Percentiles rank a stretch among this genome's conserved stretches.
Evolutionary conservation across 2,329 filamentous ascomycete genomes (phyloP).

Genomic region (Apiospora kogelbergensis): DNA sequence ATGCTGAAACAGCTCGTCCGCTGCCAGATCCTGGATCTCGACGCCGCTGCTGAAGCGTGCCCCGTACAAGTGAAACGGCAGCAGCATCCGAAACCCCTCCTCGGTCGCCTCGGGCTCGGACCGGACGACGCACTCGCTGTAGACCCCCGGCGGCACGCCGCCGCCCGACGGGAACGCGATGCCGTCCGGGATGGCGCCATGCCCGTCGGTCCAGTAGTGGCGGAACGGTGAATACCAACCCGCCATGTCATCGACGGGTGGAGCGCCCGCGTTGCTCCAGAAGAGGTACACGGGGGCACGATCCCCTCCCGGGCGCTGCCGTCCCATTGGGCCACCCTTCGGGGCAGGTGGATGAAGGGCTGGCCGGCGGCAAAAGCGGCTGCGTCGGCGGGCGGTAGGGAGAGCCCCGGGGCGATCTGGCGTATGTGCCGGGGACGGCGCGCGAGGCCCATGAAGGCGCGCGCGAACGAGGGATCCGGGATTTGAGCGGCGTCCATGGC

Average conservation of each 20-base stretch:
- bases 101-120: slow-evolving; percentile 21
- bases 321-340: slow-evolving; percentile 3
- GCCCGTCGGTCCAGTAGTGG: neutral
- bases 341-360: slow-evolving; percentile 21
- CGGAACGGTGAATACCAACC: neutral
- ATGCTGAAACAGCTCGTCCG: slow-evolving; percentile 32
- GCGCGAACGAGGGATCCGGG: slow-evolving; percentile 18
- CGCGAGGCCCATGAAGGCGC: slow-evolving; percentile 20
- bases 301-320: neutral
- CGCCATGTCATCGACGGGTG: neutral
- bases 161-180: neutral
- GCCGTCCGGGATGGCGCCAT: neutral
- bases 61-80: slow-evolving; percentile 21
- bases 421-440: slow-evolving; percentile 19
- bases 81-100: slow-evolving; percentile 29
- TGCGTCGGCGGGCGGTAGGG: slow-evolving; percentile 15
- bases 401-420: slow-evolving; percentile 20
- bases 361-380: slow-evolving; percentile 22
- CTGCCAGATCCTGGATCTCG: slow-evolving; percentile 16
- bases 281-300: slow-evolving; percentile 27
- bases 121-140: slow-evolving; percentile 27
- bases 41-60: slow-evolving; percentile 28
- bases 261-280: neutral
- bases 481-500: slow-evolving; percentile 19
- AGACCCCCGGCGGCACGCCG: slow-evolving; percentile 23